phyloP scores from a whole-genome alignment of 1,284 basidiomycete genomes.

The Phellopilus nigrolimitatus region DNA sequence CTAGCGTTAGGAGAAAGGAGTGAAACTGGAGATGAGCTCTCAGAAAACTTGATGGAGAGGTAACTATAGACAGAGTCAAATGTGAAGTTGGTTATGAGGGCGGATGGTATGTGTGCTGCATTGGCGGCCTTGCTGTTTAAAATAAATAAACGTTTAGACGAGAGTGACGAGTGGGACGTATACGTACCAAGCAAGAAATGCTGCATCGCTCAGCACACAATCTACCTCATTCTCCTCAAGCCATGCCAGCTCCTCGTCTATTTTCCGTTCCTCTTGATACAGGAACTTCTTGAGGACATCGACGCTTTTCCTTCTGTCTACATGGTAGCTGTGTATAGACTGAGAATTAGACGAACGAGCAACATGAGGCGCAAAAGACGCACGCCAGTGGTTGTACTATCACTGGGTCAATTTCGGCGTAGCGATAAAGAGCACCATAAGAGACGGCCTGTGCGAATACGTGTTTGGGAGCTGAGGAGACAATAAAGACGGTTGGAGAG shows the following conservation, averaged over 20 bases:
- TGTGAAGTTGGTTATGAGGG: constrained; percentile 74
- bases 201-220: constrained; percentile 71
- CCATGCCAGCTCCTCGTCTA: constrained; percentile 57
- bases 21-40: constrained; percentile 28
- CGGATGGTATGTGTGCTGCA: constrained; percentile 55
- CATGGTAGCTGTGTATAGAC: constrained; percentile 45
- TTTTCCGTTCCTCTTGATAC: constrained; percentile 45
- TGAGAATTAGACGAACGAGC: background rate
- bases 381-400: constrained; percentile 70
- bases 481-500: constrained; percentile 48
- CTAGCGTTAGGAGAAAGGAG: background rate
- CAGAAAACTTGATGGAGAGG: constrained; percentile 39
- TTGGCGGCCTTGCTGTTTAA: constrained; percentile 59
- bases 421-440: constrained; percentile 56
- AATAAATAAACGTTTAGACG: background rate
- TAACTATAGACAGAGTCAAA: constrained; percentile 81
- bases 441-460: constrained; percentile 60
- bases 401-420: constrained; percentile 66
- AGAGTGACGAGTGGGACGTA: background rate
- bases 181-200: constrained; percentile 70
- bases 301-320: constrained; percentile 67
- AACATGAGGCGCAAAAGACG: constrained; percentile 27
- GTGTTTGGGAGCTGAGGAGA: constrained; percentile 63
- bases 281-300: constrained; percentile 58
- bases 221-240: constrained; percentile 46